phyloP scores from a whole-genome alignment of 1,284 basidiomycete genomes.

The Cronartium ribicola region DNA sequence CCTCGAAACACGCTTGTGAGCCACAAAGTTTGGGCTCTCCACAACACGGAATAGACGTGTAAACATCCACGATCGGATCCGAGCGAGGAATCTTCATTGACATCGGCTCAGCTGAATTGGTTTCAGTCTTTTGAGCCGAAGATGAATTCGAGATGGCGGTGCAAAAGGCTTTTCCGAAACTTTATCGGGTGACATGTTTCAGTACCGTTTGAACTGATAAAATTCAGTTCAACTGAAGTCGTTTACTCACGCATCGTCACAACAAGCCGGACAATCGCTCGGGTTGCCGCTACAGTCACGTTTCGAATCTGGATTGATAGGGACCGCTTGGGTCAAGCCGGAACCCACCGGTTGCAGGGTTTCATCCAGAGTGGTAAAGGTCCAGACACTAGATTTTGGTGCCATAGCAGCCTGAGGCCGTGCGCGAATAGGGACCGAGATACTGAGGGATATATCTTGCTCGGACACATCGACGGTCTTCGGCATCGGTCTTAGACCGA shows the following conservation, averaged over 20 bases:
- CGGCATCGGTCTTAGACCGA: constrained; percentile 27
- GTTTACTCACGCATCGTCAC: constrained; percentile 31
- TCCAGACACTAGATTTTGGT: constrained; percentile 24
- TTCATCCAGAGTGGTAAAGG: constrained; percentile 11
- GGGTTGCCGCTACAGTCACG: constrained; percentile 40
- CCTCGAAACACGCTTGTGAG: constrained; percentile 44
- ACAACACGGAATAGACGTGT: constrained; percentile 47
- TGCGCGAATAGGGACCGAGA: constrained; percentile 25
- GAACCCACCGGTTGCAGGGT: neutral
- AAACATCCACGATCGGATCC: constrained; percentile 42
- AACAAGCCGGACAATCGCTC: constrained; percentile 34
- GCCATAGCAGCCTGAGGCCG: constrained; percentile 11
- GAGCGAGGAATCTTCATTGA: constrained; percentile 2
- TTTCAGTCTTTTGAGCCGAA: constrained; percentile 10
- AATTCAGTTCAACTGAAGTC: neutral
- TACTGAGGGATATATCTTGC: neutral
- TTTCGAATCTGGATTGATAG: neutral
- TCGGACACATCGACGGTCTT: constrained; percentile 17
- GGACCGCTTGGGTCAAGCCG: neutral
- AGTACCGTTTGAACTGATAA: neutral
- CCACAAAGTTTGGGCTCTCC: constrained; percentile 47
- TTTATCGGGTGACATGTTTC: neutral
- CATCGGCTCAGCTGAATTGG: neutral
- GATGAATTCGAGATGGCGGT: constrained; percentile 25
- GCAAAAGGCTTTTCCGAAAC: constrained; percentile 41